These are phyloP conservation scores for Aspergillus egyptiacus DNA, from an alignment of 495 filamentous ascomycete species.

Conservation along the genomic window DNA sequence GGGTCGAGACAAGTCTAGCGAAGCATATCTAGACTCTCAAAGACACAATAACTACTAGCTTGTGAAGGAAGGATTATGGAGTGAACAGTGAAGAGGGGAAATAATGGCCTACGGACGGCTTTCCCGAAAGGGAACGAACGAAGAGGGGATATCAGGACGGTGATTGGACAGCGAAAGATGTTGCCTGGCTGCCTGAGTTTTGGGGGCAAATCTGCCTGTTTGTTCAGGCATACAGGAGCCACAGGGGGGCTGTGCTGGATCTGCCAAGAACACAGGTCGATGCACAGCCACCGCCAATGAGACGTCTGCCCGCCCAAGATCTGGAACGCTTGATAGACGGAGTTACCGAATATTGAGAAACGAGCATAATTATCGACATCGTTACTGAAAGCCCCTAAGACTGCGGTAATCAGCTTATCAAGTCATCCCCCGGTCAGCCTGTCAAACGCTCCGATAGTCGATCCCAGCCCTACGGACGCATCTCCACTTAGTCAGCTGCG, in stretches of 20 bases:
- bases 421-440: background rate
- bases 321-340: background rate
- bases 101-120: background rate
- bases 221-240: conserved; percentile 7
- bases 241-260: conserved; percentile 15
- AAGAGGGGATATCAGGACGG: conserved; percentile 1
- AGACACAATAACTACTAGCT: background rate
- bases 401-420: background rate
- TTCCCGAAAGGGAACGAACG: conserved; percentile 5
- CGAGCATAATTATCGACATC: background rate
- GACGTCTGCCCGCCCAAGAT: background rate
- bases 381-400: background rate
- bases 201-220: background rate
- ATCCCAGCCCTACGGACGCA: conserved; percentile 5
- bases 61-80: conserved; percentile 2
- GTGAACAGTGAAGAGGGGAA: conserved; percentile 13
- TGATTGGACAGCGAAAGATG: conserved; percentile 20
- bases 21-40: background rate
- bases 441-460: background rate
- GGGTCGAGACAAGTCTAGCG: background rate
- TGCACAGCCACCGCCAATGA: conserved; percentile 5
- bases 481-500: conserved; percentile 16
- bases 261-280: background rate
- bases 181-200: conserved; percentile 13
- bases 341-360: background rate